phyloP scores from a whole-genome alignment of 2,329 filamentous ascomycete species.

The Pseudogymnoascus destructans region DNA sequence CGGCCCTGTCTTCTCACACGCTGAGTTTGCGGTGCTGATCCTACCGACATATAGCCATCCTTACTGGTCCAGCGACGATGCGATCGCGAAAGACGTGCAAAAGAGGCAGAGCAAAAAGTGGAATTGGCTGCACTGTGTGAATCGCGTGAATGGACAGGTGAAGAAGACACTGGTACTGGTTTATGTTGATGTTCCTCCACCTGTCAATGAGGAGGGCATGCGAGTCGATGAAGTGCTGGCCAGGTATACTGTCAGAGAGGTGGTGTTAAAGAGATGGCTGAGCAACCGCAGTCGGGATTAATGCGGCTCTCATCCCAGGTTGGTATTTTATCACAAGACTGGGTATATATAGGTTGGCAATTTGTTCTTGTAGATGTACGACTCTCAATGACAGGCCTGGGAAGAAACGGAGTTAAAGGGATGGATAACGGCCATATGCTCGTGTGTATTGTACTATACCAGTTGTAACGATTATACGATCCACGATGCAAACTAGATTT shows the following conservation, averaged over 20 bases:
- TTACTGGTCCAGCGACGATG: constrained; percentile 48
- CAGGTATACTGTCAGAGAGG: constrained; percentile 65
- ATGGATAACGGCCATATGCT: not conserved
- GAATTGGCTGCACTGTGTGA: constrained; percentile 80
- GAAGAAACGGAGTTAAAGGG: not conserved
- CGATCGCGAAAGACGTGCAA: constrained; percentile 38
- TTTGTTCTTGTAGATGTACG: not conserved
- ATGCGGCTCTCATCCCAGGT: not conserved
- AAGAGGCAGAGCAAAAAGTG: constrained; percentile 43
- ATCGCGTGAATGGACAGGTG: constrained; percentile 79
- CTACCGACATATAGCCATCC: constrained; percentile 66
- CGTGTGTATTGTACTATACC: not conserved
- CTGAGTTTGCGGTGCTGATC: constrained; percentile 79
- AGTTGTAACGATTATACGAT: constrained; percentile 2
- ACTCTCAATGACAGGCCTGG: not conserved
- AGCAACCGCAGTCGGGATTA: constrained; percentile 54
- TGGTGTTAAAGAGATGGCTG: constrained; percentile 72
- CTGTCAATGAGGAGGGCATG: constrained; percentile 34
- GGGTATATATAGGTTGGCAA: not conserved
- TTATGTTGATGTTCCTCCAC: constrained; percentile 81
- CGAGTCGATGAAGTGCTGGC: constrained; percentile 52
- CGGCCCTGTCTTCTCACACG: constrained; percentile 87
- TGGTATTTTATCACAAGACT: not conserved
- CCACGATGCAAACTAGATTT: not conserved
- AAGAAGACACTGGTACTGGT: constrained; percentile 79